A percentile compares a stretch with the other conserved stretches of the same genome.
These are phyloP conservation scores for Aspergillus sclerotioniger DNA, from an alignment of 495 filamentous ascomycete species.

Conservation along the genomic window DNA sequence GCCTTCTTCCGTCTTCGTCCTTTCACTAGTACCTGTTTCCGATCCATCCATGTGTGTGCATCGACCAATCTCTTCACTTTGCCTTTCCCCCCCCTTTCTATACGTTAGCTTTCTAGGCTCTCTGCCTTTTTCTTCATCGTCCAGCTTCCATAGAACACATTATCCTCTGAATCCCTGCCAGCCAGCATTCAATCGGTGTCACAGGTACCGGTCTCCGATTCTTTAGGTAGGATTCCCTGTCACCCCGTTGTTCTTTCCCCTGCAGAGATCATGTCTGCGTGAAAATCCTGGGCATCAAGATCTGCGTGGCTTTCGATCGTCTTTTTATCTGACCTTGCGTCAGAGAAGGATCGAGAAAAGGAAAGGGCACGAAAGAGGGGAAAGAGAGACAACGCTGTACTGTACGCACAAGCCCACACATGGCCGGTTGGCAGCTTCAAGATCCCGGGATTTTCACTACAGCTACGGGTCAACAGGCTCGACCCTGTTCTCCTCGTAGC, in stretches of 20 bases:
- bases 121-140: not conserved
- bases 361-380: not conserved
- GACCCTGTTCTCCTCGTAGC: constrained; percentile 13
- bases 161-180: not conserved
- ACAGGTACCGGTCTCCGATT: not conserved
- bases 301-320: not conserved
- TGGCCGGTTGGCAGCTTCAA: not conserved
- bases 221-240: not conserved
- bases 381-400: constrained; percentile 2
- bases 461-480: constrained; percentile 12
- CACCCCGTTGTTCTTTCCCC: not conserved
- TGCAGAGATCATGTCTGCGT: constrained; percentile 9
- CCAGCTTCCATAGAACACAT: not conserved
- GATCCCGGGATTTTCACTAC: constrained; percentile 10
- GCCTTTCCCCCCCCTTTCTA: not conserved
- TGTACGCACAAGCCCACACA: not conserved
- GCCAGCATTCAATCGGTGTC: not conserved
- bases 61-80: not conserved
- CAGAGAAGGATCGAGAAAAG: not conserved
- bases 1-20: not conserved
- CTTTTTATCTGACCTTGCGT: constrained; percentile 1
- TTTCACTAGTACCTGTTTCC: not conserved
- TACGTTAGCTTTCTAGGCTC: not conserved
- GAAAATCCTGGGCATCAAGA: constrained; percentile 1
- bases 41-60: not conserved